Conservation (phyloP, 345 rosid genomes). For the Bruguiera gymnorhiza region DNA sequence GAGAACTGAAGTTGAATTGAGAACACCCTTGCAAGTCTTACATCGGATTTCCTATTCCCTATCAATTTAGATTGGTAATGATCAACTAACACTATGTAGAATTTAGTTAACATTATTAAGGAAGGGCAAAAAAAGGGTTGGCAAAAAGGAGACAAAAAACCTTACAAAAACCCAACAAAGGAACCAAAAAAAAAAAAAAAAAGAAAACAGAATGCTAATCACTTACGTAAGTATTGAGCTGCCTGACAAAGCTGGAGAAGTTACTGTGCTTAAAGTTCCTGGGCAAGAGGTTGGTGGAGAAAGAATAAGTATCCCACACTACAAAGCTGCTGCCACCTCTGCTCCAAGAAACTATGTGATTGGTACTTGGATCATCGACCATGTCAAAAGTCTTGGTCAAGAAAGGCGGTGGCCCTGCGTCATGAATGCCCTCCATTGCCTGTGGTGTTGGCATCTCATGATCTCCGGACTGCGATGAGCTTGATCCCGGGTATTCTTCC, state of each 20-base stretch:
- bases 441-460: slow-evolving; percentile 34
- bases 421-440: slow-evolving; percentile 77
- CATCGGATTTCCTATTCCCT: no score
- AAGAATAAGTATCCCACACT: slow-evolving; percentile 29
- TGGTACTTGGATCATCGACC: slow-evolving; percentile 25
- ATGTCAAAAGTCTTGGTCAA: slow-evolving; percentile 31
- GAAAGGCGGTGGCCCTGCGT: slow-evolving; percentile 38
- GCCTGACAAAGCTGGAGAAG: slow-evolving; percentile 37
- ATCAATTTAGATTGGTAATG: no score
- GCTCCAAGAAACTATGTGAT: slow-evolving; percentile 30
- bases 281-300: slow-evolving; percentile 26
- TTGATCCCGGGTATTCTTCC: slow-evolving; percentile 38
- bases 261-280: slow-evolving; percentile 31
- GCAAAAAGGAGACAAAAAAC: no score
- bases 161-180: not conserved
- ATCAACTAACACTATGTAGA: no score
- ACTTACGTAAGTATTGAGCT: slow-evolving; percentile 37
- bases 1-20: no score
- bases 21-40: no score
- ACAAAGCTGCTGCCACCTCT: slow-evolving; percentile 28
- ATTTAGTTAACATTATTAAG: no score
- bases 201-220: not conserved
- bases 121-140: not conserved
- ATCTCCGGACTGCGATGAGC: slow-evolving; percentile 16
- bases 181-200: not conserved